Evolutionary conservation across 352 stramenopile species (phyloP), one percentile per base, ranked within the genome.

Genomic region (Phytophthora pini): DNA sequence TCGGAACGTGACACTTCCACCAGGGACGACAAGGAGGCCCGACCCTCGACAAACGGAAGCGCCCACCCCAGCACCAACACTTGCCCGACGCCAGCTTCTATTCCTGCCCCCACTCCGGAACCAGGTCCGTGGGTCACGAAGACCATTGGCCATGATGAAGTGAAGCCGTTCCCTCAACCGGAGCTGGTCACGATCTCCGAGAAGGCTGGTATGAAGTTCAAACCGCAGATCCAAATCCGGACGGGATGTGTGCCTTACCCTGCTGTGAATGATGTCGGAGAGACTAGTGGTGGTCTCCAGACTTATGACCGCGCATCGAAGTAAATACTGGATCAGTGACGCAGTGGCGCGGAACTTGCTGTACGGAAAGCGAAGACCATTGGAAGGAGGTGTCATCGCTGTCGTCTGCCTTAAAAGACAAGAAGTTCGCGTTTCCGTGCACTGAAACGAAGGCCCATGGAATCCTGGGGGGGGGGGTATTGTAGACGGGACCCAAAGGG

Each of bases 191-290:
- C 49, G 34, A 45, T 56, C 13, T 56, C 47, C 1, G 29, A 54
- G 17, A 54, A 54, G 47, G 47, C 47, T 12, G 47, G 47, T 24
- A 29, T 54, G 8, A 54, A 54, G 47, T 54, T 54, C 31, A 54
- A 54, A 43, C 47, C 47, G 27, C 47, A 54, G 29, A 54, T 54
- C n/a, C 47, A 54, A 31, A 54, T 54, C 17, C 47, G 47, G 1
- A 54, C 47, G 7, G 47, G 47, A 29, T 54, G 47, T n/a, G 31
- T 43, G 11, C 31, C 47, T 41, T 54, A 54, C 17, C 47, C 47
- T 20, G 47, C 11, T 20, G 47, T 54, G 47, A 54, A 54, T 32
- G 31, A 54, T 1, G 17, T 43, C 4, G 47, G 47, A 1, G 47
- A 54, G 47, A 54, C 47, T 2, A 54, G 47, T 17, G 47, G 47